Percentiles rank a stretch among this genome's conserved stretches.
Conservation (phyloP, 1,284 basidiomycete species). For the Chondrostereum purpureum region DNA sequence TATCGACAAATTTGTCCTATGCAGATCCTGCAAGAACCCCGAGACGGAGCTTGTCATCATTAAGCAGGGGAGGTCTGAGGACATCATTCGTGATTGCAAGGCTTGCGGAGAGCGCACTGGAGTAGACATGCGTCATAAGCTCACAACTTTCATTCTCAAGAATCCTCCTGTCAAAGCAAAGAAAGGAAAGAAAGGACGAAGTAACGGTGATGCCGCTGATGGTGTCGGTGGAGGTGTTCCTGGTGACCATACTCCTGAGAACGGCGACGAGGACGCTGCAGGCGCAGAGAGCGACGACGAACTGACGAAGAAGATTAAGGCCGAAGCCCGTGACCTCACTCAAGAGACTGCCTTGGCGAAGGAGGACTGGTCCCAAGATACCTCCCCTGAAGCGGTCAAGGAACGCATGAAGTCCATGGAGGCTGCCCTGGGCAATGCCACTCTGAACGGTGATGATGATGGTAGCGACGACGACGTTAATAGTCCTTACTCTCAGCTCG, state of each 20-base stretch:
- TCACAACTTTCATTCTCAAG: conserved; percentile 95
- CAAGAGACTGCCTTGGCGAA: conserved; percentile 52
- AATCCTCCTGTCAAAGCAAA: conserved; percentile 90
- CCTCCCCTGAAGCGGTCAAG: conserved; percentile 86
- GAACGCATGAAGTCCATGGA: conserved; percentile 80
- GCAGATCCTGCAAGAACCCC: conserved; percentile 97
- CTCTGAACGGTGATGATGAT: conserved; percentile 56
- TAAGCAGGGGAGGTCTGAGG: conserved; percentile 66
- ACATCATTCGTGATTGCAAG: conserved; percentile 96
- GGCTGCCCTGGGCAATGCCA: conserved; percentile 50
- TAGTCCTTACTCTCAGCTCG: conserved; percentile 82
- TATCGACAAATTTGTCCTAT: conserved; percentile 98
- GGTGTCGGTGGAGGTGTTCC: conserved; percentile 49
- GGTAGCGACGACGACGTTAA: conserved; percentile 85
- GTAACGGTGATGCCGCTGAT: conserved; percentile 42
- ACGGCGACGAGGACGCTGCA: conserved; percentile 27
- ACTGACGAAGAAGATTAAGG: conserved; percentile 77
- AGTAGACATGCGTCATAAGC: conserved; percentile 96
- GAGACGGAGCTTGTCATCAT: conserved; percentile 95
- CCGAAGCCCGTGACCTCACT: conserved; percentile 76
- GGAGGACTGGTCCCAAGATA: conserved; percentile 89
- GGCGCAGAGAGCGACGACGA: conserved; percentile 73
- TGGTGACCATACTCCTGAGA: conserved; percentile 31
- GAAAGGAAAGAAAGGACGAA: conserved; percentile 67
- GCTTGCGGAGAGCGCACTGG: conserved; percentile 91